phyloP scores from a whole-genome alignment of 1,284 basidiomycete genomes.

The Naganishia sp. region DNA sequence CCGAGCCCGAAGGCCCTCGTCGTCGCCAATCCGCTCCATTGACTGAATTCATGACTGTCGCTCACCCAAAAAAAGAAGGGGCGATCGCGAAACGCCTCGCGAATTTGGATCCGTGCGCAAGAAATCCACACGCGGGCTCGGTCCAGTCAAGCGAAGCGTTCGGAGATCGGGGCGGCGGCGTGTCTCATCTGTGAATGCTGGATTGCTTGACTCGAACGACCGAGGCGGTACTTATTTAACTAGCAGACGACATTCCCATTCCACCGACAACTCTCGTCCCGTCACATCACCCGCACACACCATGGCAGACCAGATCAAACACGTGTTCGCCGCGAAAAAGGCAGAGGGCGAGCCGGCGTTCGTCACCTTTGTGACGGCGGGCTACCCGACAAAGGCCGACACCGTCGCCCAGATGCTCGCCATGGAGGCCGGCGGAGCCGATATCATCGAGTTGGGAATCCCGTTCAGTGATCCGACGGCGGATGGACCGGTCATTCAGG shows the following conservation, averaged over 20 bases:
- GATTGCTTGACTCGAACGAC: not conserved
- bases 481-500: conserved; percentile 89
- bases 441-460: conserved; percentile 93
- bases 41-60: too few relatives aligned
- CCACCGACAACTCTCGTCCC: not conserved
- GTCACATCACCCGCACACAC: conserved; percentile 17
- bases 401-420: conserved; percentile 87
- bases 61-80: not conserved
- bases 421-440: conserved; percentile 88
- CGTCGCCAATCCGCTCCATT: too few relatives aligned
- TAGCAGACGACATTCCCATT: too few relatives aligned
- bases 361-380: conserved; percentile 88
- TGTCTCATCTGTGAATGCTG: not conserved
- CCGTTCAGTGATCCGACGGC: conserved; percentile 97
- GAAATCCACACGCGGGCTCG: not conserved
- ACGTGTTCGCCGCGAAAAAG: conserved; percentile 72
- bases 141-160: conserved; percentile 12
- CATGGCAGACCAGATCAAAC: conserved; percentile 73
- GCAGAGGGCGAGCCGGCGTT: conserved; percentile 64
- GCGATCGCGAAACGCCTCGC: not conserved
- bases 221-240: not conserved
- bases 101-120: not conserved
- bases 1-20: too few relatives aligned
- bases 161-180: conserved; percentile 4
- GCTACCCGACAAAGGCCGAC: conserved; percentile 73